Base-by-base conservation (phyloP, 306 rosid species). In the Amphicarpaea edgeworthii region DNA sequence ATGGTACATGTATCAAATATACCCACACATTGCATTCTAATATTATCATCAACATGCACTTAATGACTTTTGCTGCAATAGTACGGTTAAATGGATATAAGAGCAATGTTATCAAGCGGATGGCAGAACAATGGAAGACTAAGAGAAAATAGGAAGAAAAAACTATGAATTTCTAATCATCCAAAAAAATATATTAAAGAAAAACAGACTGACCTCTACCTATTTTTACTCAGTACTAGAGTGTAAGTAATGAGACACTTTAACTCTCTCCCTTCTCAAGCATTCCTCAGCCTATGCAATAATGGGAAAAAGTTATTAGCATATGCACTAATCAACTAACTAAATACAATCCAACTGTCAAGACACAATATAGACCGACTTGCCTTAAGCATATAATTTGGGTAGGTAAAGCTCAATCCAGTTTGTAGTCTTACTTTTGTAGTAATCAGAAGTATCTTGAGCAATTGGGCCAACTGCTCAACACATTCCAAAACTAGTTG, bases 371-470 rank as follows among this genome's bases (percentile, higher is more conserved):
- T 26, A 66, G 7, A 81, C 6, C 55, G 47, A 68, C 83, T 78
- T 85, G 74, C 98, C 93, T 91, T 93, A 50, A 84, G 78, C 98
- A 91, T 93, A 77, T 93, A 91, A 62, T 86, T 94, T 5, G 98
- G 91, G 77, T 97, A 91, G 69, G 93, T 91, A 91, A 49, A 61
- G 84, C 75, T 82, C 87, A 8, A 93, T 90, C 96, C 96, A 93
- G 24, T 79, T 81, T 28, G 97, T 70, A 23, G 95, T 97, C 84
- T 91, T 90, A 23, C 86, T 83, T 75, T 79, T 85, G 85, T 91
- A 93, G 75, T 89, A 93, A 46, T 80, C 78, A 1, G 87, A 88
- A 45, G 88, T 89, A 69, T 82, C 91, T 91, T 93, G 72, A 93
- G 91, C 97, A 85, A 88, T 38, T 88, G 87, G 21, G 93, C 79